Evolutionary conservation across 2,329 filamentous ascomycete species (phyloP).

Genomic region (Fusarium nanum): DNA sequence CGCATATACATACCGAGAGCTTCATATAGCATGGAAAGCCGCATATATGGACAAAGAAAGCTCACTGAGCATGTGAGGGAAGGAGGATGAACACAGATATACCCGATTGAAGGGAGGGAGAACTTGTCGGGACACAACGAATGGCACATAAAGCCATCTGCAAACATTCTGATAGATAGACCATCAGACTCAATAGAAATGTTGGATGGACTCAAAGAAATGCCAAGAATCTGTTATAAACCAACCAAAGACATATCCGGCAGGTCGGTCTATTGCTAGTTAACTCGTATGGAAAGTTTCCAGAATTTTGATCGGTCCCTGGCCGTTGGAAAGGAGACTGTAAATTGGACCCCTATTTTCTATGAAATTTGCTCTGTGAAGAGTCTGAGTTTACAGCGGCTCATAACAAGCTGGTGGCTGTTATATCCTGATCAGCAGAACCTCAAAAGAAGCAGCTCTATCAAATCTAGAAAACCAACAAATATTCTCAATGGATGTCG

Average conservation of each 20-base stretch:
- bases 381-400: neutral
- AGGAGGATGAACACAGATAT: conserved; percentile 36
- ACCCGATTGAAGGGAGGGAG: conserved; percentile 33
- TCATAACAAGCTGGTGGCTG: neutral
- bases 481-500: conserved; percentile 1
- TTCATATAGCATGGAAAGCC: conserved; percentile 29
- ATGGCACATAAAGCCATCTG: conserved; percentile 17
- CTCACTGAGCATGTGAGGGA: conserved; percentile 17
- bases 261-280: neutral
- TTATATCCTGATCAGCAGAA: neutral
- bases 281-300: neutral
- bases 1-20: conserved; percentile 26
- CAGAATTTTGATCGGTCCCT: neutral
- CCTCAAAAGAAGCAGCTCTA: neutral
- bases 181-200: conserved; percentile 27
- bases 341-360: conserved; percentile 42
- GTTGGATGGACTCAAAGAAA: conserved; percentile 8
- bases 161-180: conserved; percentile 23
- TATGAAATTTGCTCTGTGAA: neutral
- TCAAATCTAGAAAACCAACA: neutral
- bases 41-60: conserved; percentile 8
- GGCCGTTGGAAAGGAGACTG: conserved; percentile 31
- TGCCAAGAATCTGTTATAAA: neutral
- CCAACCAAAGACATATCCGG: neutral
- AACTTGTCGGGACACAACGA: conserved; percentile 21